Conservation (phyloP, 345 rosid species). For the Lagerstroemia speciosa region DNA sequence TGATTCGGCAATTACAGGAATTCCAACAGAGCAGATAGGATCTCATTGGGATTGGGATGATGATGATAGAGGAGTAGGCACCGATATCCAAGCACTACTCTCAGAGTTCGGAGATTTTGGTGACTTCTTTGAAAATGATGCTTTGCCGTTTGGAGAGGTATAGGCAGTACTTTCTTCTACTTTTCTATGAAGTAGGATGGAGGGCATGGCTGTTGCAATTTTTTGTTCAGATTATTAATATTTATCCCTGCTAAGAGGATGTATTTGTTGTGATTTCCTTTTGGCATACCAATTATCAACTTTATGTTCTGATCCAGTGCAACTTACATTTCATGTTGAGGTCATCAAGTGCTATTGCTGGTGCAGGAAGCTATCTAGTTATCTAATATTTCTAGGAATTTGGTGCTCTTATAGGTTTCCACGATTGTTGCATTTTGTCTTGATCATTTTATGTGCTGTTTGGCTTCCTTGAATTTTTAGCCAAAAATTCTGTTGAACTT, state of each 20-base stretch:
- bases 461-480: background rate
- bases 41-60: conserved; percentile 90
- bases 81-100: conserved; percentile 92
- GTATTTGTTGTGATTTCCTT: background rate
- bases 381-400: background rate
- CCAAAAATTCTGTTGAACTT: background rate
- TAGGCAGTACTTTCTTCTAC: background rate
- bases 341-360: background rate
- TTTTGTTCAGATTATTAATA: background rate
- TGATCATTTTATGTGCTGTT: background rate
- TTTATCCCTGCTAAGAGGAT: background rate
- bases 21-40: conserved; percentile 60
- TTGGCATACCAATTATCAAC: background rate
- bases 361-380: background rate
- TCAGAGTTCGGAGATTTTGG: conserved; percentile 99
- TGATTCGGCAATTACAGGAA: conserved; percentile 49
- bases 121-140: conserved; percentile 91
- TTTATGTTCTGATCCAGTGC: background rate
- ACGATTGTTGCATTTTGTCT: background rate
- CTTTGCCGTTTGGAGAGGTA: conserved; percentile 98
- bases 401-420: background rate
- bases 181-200: background rate
- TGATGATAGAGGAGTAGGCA: conserved; percentile 75
- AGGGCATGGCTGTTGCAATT: background rate
- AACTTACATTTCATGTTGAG: background rate